phyloP scores from a whole-genome alignment of 1,284 basidiomycete species.

The Dichomitus squalens region DNA sequence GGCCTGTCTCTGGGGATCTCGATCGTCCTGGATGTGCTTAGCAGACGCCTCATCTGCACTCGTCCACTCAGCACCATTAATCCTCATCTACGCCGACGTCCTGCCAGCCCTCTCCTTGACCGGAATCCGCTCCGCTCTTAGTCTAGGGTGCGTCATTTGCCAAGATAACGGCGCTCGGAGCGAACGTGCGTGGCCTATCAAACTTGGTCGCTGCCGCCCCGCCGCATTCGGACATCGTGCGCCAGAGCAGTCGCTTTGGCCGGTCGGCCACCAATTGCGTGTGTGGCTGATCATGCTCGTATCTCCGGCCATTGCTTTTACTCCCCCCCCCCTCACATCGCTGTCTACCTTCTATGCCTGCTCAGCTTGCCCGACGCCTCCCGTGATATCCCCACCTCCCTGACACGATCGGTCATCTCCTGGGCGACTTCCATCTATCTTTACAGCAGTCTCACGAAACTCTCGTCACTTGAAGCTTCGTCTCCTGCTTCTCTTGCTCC shows the following conservation, averaged over 20 bases:
- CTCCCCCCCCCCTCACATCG: slow-evolving; percentile 13
- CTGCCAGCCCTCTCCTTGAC: too few relatives aligned
- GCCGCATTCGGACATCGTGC: neutral
- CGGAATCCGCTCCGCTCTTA: too few relatives aligned
- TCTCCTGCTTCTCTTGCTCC: neutral
- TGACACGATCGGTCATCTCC: neutral
- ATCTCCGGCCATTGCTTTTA: slow-evolving; percentile 4
- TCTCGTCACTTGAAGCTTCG: neutral
- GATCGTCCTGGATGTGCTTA: too few relatives aligned
- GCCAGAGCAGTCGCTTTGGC: neutral
- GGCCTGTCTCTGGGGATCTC: neutral
- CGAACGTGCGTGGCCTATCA: neutral
- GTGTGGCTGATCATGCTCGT: slow-evolving; percentile 14
- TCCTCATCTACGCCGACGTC: too few relatives aligned
- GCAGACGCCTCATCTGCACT: too few relatives aligned
- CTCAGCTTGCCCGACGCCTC: neutral
- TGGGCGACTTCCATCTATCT: neutral
- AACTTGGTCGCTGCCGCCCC: neutral
- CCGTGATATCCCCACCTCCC: neutral
- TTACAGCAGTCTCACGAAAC: neutral
- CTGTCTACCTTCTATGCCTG: neutral
- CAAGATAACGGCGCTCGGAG: neutral
- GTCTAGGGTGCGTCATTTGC: neutral
- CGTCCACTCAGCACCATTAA: too few relatives aligned
- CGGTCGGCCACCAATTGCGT: slow-evolving; percentile 1